phyloP scores from a whole-genome alignment of 2,329 filamentous ascomycete species.

The Xylaria sp. region DNA sequence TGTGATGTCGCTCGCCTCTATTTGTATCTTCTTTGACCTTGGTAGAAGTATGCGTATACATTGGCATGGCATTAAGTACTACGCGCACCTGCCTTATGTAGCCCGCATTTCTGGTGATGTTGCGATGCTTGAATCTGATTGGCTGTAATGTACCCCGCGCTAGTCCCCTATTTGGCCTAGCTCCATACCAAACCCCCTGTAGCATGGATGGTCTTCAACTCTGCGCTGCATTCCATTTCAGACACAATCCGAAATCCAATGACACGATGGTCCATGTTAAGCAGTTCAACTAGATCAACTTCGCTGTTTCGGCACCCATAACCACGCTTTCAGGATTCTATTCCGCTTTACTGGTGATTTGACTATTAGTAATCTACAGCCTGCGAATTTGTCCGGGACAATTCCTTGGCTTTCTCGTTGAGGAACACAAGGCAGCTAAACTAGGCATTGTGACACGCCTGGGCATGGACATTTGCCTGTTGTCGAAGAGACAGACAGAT shows the following conservation, averaged over 20 bases:
- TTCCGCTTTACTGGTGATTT: neutral
- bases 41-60: neutral
- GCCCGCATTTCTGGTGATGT: conserved; percentile 25
- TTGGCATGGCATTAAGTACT: neutral
- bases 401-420: conserved; percentile 20
- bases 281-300: conserved; percentile 12
- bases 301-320: conserved; percentile 5
- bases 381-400: conserved; percentile 24
- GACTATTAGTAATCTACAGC: neutral
- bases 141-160: conserved; percentile 23
- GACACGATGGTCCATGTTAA: conserved; percentile 32
- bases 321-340: neutral
- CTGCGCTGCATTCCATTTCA: conserved; percentile 15
- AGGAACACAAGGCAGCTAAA: conserved; percentile 8
- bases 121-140: conserved; percentile 18
- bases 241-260: conserved; percentile 13
- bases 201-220: conserved; percentile 22
- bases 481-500: conserved; percentile 23
- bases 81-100: neutral
- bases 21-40: too few species aligned
- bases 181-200: conserved; percentile 14
- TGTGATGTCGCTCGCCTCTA: neutral
- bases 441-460: conserved; percentile 15
- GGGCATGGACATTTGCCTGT: conserved; percentile 27
- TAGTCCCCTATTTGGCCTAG: conserved; percentile 30